Evolutionary conservation across 192 early-diverging fungal species (phyloP).

Genomic region (Paraglomus brasilianum): DNA sequence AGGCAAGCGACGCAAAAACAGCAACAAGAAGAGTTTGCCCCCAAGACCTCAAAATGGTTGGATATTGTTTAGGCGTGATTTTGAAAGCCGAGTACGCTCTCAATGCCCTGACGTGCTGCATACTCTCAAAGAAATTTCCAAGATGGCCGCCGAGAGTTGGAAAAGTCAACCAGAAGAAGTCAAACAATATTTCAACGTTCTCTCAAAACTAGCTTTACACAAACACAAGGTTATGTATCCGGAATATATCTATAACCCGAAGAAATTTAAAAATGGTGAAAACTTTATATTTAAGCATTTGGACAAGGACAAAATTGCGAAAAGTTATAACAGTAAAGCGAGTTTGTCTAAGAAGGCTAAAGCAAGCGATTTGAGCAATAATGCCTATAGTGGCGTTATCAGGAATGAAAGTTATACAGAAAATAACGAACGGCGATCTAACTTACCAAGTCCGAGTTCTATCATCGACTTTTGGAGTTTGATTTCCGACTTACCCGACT

Average conservation of each 20-base stretch:
- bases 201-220: slow-evolving; percentile 3
- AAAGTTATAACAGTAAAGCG: too few species aligned
- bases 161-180: slow-evolving; percentile 8
- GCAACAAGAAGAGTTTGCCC: background rate
- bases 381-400: too few species aligned
- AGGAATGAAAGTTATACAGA: too few species aligned
- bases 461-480: too few species aligned
- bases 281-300: too few species aligned
- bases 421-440: too few species aligned
- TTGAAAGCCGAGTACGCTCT: slow-evolving; percentile 7
- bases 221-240: slow-evolving; percentile 25
- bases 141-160: background rate
- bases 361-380: too few species aligned
- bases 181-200: slow-evolving; percentile 20
- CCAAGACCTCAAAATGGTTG: slow-evolving; percentile 30
- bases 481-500: too few species aligned
- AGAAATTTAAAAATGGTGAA: background rate
- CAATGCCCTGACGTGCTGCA: background rate
- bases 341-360: too few species aligned
- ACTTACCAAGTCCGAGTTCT: too few species aligned
- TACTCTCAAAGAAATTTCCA: slow-evolving; percentile 19
- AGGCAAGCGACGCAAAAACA: background rate
- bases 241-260: slow-evolving; percentile 17
- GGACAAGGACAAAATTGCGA: too few species aligned
- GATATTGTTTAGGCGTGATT: slow-evolving; percentile 26